Percentiles rank a stretch among this genome's conserved stretches.
These are phyloP conservation scores for Taphrina wiesneri DNA, from an alignment of 1,139 yeast genomes.

Conservation along the genomic window DNA sequence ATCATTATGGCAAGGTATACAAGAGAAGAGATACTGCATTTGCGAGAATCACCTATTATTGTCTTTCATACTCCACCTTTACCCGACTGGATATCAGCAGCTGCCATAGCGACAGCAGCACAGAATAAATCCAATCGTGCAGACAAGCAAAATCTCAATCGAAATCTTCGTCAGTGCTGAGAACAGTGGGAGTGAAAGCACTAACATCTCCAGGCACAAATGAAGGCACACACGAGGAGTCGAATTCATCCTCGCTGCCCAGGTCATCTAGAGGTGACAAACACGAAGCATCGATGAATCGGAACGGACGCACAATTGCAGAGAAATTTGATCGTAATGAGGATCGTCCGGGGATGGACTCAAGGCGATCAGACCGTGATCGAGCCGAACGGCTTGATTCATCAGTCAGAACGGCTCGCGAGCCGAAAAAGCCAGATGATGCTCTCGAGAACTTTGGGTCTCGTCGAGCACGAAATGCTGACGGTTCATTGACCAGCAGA, in stretches of 20 bases:
- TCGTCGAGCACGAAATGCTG: not conserved
- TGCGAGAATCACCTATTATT: constrained; percentile 21
- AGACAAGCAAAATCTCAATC: not conserved
- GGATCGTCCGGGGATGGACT: constrained; percentile 1
- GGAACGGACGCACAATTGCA: not conserved
- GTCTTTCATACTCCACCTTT: constrained; percentile 13
- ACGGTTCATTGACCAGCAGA: not conserved
- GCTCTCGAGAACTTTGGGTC: constrained; percentile 9
- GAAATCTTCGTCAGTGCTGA: not conserved
- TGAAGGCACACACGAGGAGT: not conserved
- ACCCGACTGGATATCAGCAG: constrained; percentile 29
- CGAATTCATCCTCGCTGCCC: not conserved
- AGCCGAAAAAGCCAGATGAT: constrained; percentile 13
- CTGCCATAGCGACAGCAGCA: constrained; percentile 18
- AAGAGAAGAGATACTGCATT: constrained; percentile 23
- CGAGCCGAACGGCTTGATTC: constrained; percentile 6
- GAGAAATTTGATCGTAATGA: constrained; percentile 2
- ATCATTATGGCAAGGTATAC: constrained; percentile 6
- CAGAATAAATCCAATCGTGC: not conserved
- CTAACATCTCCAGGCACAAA: not conserved
- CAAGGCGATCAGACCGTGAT: constrained; percentile 8
- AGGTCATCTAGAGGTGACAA: not conserved
- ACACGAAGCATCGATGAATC: not conserved
- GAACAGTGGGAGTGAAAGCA: not conserved
- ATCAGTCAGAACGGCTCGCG: not conserved